phyloP scores from a whole-genome alignment of 805 yeast species.

The Nematodospora valgi region DNA sequence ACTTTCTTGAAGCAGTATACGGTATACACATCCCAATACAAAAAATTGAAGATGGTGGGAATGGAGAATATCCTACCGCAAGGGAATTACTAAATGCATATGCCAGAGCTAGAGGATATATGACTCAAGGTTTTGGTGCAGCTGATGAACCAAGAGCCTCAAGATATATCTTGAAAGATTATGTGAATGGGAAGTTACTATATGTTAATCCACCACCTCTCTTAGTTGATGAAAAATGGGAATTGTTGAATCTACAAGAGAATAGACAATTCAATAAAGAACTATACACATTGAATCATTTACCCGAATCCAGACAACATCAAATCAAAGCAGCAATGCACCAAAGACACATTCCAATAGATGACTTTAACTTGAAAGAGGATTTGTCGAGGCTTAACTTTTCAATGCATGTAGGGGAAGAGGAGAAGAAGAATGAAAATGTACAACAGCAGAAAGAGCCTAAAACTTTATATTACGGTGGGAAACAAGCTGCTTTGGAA shows the following conservation, averaged over 20 bases:
- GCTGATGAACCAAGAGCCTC: constrained; percentile 97
- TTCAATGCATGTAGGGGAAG: constrained; percentile 65
- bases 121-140: constrained; percentile 95
- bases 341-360: constrained; percentile 47
- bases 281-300: constrained; percentile 59
- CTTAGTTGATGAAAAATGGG: constrained; percentile 53
- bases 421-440: constrained; percentile 18
- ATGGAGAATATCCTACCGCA: constrained; percentile 77
- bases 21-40: constrained; percentile 84
- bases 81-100: constrained; percentile 86
- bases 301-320: constrained; percentile 70
- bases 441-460: constrained; percentile 31
- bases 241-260: constrained; percentile 42
- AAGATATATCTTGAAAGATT: constrained; percentile 87
- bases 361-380: constrained; percentile 58
- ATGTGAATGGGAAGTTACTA: constrained; percentile 85
- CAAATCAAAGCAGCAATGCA: constrained; percentile 67
- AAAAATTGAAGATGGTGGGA: constrained; percentile 82
- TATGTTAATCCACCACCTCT: constrained; percentile 87
- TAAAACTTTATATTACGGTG: constrained; percentile 63
- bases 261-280: constrained; percentile 63
- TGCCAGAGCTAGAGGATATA: constrained; percentile 94
- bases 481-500: constrained; percentile 74
- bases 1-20: constrained; percentile 82
- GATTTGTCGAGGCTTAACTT: constrained; percentile 75